Conservation (phyloP, 257 asterid species). For the Henckelia pumila region DNA sequence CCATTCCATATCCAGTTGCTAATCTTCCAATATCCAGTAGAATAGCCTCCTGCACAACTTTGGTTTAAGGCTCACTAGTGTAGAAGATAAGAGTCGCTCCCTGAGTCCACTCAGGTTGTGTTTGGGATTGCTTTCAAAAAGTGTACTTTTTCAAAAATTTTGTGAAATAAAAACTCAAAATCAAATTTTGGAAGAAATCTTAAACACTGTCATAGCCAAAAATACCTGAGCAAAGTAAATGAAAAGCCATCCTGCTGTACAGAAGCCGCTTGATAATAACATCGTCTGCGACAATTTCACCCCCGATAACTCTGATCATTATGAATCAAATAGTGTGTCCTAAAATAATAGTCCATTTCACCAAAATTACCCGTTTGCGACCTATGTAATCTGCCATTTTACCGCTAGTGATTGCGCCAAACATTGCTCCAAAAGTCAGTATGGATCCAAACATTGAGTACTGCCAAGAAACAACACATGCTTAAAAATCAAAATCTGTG, state of each 20-base stretch:
- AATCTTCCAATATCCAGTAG: no score
- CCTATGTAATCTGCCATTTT: slow-evolving; percentile 77
- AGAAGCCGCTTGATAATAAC: slow-evolving; percentile 67
- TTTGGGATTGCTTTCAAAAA: no score
- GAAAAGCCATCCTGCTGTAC: no score
- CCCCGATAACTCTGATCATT: slow-evolving; percentile 9
- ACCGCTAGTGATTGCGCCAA: slow-evolving; percentile 91
- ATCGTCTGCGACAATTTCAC: slow-evolving; percentile 65
- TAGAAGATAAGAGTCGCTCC: background rate
- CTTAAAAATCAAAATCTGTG: background rate
- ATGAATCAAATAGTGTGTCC: slow-evolving; percentile 4
- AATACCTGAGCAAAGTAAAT: slow-evolving; percentile 87
- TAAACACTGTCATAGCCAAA: no score
- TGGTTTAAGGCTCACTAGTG: background rate
- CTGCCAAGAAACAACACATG: slow-evolving; percentile 37
- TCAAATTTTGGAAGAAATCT: no score
- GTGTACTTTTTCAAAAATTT: no score
- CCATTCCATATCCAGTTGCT: slow-evolving; percentile 94
- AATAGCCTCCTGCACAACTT: no score
- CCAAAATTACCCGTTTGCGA: slow-evolving; percentile 77
- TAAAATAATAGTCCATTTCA: background rate
- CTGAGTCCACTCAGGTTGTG: no score
- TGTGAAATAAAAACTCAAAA: no score
- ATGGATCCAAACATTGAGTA: slow-evolving; percentile 92
- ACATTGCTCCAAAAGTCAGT: slow-evolving; percentile 92